Percentiles rank a stretch among this genome's conserved stretches.
Evolutionary conservation across 768 basidiomycete species (phyloP).

Genomic region (Trametes coccinea): DNA sequence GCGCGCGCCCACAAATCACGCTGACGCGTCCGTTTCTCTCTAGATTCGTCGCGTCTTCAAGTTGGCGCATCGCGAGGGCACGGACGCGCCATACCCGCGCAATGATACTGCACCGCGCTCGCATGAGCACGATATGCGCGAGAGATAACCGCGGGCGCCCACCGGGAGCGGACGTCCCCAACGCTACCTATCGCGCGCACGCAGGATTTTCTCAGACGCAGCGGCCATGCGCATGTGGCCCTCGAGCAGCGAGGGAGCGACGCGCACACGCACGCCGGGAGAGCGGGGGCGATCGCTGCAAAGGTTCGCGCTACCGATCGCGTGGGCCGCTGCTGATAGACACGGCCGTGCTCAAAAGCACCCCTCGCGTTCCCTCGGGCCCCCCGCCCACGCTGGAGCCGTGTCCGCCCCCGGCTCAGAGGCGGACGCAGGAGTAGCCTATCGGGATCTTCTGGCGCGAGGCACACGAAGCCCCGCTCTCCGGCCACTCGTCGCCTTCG

Average conservation of each 20-base stretch:
- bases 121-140: too few species aligned
- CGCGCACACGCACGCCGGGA: background rate
- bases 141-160: background rate
- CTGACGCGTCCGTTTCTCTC: background rate
- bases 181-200: slow-evolving; percentile 11
- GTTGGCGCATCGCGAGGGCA: background rate
- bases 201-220: slow-evolving; percentile 8
- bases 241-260: slow-evolving; percentile 14
- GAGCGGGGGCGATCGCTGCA: slow-evolving; percentile 6
- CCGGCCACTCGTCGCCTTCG: slow-evolving; percentile 10
- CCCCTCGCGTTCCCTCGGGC: slow-evolving; percentile 22
- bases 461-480: slow-evolving; percentile 14
- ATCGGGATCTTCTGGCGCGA: slow-evolving; percentile 22
- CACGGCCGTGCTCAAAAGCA: slow-evolving; percentile 26
- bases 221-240: slow-evolving; percentile 13
- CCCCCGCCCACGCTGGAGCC: slow-evolving; percentile 20
- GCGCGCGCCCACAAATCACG: slow-evolving; percentile 18
- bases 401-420: slow-evolving; percentile 6
- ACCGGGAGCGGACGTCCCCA: background rate
- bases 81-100: slow-evolving; percentile 5
- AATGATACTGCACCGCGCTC: background rate
- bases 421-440: slow-evolving; percentile 20
- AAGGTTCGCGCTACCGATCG: slow-evolving; percentile 22
- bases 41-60: too few species aligned
- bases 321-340: slow-evolving; percentile 23